These are phyloP conservation scores for Botrytis cinerea DNA, from an alignment of 2,329 filamentous ascomycete species.

Conservation along the genomic window DNA sequence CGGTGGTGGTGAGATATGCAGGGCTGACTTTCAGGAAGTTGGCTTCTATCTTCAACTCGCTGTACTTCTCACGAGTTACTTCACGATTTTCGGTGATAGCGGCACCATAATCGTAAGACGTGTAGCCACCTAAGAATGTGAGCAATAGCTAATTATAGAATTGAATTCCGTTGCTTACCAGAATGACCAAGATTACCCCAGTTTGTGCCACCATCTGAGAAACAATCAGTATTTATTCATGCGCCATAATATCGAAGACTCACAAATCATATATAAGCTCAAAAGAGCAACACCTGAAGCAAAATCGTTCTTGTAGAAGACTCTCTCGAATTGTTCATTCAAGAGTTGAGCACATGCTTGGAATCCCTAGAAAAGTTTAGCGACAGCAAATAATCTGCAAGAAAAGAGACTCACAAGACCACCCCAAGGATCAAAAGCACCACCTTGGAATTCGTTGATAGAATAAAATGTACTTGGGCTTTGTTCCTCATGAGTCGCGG, in stretches of 20 bases:
- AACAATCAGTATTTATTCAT: constrained; percentile 50
- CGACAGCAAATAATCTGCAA: not conserved
- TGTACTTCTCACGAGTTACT: constrained; percentile 73
- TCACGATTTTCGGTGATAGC: constrained; percentile 69
- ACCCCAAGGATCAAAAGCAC: constrained; percentile 74
- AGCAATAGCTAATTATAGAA: not conserved
- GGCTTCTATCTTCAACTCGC: constrained; percentile 73
- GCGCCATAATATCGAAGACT: constrained; percentile 8
- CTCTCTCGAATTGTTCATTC: constrained; percentile 72
- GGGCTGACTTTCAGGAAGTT: constrained; percentile 75
- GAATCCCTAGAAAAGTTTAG: constrained; percentile 51
- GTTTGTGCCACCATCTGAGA: constrained; percentile 68
- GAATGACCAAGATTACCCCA: constrained; percentile 78
- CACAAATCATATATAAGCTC: constrained; percentile 71
- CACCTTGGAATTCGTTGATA: constrained; percentile 65
- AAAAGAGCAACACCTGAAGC: constrained; percentile 67
- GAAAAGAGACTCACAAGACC: constrained; percentile 47
- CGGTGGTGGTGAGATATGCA: constrained; percentile 63
- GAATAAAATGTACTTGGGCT: constrained; percentile 68
- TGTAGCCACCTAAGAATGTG: constrained; percentile 53
- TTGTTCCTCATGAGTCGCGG: constrained; percentile 55
- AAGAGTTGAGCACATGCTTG: constrained; percentile 65
- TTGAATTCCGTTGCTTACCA: constrained; percentile 23
- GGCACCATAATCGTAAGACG: constrained; percentile 59
- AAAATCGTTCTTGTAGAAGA: constrained; percentile 78